A percentile compares a stretch with the other conserved stretches of the same genome.
Conservation (phyloP, 1,284 basidiomycete genomes). For the Ceratobasidium sp. region DNA sequence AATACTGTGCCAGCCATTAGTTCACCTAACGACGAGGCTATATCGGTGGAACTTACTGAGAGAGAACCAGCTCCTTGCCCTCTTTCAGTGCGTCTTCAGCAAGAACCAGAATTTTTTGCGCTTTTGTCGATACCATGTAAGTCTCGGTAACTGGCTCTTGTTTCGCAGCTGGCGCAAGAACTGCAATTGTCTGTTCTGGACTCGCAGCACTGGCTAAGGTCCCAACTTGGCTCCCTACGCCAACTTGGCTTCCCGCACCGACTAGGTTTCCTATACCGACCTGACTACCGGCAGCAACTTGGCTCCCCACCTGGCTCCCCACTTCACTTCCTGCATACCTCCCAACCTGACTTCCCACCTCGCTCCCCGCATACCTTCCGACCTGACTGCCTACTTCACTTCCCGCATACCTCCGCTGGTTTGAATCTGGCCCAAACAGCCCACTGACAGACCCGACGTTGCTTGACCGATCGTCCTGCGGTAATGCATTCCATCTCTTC, state of each 20-base stretch:
- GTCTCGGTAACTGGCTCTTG: constrained; percentile 44
- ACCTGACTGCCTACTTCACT: neutral
- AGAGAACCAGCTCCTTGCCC: constrained; percentile 45
- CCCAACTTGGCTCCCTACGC: too few relatives aligned
- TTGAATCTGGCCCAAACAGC: constrained; percentile 4
- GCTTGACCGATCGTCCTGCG: neutral
- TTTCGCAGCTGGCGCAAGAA: neutral
- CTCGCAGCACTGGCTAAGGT: neutral
- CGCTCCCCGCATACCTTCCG: neutral
- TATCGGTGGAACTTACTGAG: constrained; percentile 45
- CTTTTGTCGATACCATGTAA: constrained; percentile 50
- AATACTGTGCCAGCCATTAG: constrained; percentile 21
- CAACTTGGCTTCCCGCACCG: too few relatives aligned
- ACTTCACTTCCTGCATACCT: neutral
- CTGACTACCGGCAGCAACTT: too few relatives aligned
- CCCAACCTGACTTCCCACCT: neutral
- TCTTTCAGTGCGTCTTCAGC: constrained; percentile 56
- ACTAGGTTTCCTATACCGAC: too few relatives aligned
- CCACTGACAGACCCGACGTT: constrained; percentile 12
- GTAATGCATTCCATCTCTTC: constrained; percentile 3
- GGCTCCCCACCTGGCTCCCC: neutral
- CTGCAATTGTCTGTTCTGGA: neutral
- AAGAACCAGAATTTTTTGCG: constrained; percentile 60
- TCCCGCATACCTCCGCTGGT: neutral
- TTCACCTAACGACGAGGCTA: neutral